Evolutionary conservation across 2,329 filamentous ascomycete genomes (phyloP).

Genomic region (Arthrobotrys entomopaga): DNA sequence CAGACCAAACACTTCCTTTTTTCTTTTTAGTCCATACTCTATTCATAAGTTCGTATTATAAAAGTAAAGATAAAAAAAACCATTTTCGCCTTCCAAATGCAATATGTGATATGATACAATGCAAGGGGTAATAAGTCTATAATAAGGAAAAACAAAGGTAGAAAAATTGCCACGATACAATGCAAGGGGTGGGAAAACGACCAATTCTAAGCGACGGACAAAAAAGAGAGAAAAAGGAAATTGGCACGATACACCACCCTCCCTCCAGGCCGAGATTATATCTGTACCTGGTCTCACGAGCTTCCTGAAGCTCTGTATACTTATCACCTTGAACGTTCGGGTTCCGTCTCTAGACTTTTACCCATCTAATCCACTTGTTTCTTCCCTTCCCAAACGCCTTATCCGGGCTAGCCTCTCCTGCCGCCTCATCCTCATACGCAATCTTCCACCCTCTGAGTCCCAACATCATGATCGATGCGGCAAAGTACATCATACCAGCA

Average conservation of each 20-base stretch:
- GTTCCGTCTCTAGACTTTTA: constrained; percentile 23
- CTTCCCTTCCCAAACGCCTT: constrained; percentile 45
- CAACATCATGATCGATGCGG: constrained; percentile 67
- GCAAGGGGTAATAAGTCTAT: constrained; percentile 5
- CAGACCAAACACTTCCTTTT: neutral
- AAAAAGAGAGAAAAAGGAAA: neutral
- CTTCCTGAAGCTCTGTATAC: too few relatives aligned
- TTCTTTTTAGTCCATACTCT: neutral
- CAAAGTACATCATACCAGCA: constrained; percentile 72
- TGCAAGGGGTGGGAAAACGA: neutral
- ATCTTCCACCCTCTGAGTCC: constrained; percentile 72
- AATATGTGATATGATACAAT: constrained; percentile 17
- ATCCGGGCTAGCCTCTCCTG: constrained; percentile 31
- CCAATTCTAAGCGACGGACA: neutral
- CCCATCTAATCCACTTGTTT: constrained; percentile 47
- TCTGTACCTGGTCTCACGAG: too few relatives aligned
- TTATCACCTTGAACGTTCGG: too few relatives aligned
- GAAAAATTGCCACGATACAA: neutral
- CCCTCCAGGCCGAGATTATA: too few relatives aligned
- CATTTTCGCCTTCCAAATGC: constrained; percentile 20
- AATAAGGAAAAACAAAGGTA: neutral
- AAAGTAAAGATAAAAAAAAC: neutral
- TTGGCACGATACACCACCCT: neutral
- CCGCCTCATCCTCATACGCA: constrained; percentile 65
- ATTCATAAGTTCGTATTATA: neutral